Evolutionary conservation across 768 basidiomycete species (phyloP).

Genomic region (Coprinopsis marcescibilis): DNA sequence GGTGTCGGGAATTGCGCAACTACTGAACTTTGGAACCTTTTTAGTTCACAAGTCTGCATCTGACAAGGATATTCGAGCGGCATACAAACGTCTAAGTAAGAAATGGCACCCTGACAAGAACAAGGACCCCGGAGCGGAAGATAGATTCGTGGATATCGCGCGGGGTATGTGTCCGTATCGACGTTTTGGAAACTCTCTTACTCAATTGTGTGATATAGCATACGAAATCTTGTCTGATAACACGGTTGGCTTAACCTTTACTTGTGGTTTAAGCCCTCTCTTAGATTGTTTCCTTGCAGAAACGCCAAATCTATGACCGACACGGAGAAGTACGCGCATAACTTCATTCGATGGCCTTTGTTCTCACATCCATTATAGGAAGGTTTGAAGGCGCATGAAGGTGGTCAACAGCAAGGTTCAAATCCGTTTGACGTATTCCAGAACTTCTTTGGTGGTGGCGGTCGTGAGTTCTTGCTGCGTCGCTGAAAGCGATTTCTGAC

Average conservation of each 20-base stretch:
- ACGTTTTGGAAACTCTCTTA: not conserved
- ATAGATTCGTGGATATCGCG: slow-evolving; percentile 86
- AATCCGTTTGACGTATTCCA: slow-evolving; percentile 96
- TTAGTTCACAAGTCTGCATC: slow-evolving; percentile 70
- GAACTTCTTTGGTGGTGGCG: slow-evolving; percentile 89
- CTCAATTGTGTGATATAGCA: slow-evolving; percentile 37
- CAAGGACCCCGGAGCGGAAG: slow-evolving; percentile 74
- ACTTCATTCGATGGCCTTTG: not conserved
- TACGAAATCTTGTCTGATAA: slow-evolving; percentile 93
- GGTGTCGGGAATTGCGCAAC: not conserved
- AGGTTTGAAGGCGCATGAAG: slow-evolving; percentile 87
- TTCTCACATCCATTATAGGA: slow-evolving; percentile 37
- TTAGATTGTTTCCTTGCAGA: slow-evolving; percentile 45
- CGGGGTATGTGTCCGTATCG: slow-evolving; percentile 49
- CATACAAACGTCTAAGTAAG: slow-evolving; percentile 85
- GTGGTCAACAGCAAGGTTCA: slow-evolving; percentile 68
- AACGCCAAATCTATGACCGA: slow-evolving; percentile 89
- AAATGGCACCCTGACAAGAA: slow-evolving; percentile 97
- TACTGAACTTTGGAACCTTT: not conserved
- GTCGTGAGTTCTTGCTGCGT: slow-evolving; percentile 41
- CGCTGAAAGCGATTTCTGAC: not conserved
- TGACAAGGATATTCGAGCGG: slow-evolving; percentile 84
- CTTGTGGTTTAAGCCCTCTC: not conserved
- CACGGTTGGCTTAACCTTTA: slow-evolving; percentile 44
- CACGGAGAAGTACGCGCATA: slow-evolving; percentile 73